phyloP scores from a whole-genome alignment of 2,329 filamentous ascomycete species.

The Thelonectria blattea region DNA sequence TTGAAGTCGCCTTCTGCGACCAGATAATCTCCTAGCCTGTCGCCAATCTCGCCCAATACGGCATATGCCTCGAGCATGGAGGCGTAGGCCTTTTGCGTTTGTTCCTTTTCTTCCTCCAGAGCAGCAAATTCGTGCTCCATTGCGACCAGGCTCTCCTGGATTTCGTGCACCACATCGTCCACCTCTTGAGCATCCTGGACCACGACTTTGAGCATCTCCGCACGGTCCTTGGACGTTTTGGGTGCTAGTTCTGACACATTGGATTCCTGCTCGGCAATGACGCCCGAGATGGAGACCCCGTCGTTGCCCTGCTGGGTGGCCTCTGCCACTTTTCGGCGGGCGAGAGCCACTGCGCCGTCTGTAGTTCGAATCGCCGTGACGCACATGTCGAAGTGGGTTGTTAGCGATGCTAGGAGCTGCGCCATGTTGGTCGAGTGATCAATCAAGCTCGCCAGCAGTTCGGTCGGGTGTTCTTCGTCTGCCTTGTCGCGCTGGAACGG shows the following conservation, averaged over 20 bases:
- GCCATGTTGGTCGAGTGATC: constrained; percentile 83
- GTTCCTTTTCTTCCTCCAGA: constrained; percentile 68
- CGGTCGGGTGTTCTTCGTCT: constrained; percentile 47
- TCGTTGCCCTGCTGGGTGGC: constrained; percentile 55
- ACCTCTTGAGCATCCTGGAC: constrained; percentile 72
- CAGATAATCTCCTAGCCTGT: constrained; percentile 69
- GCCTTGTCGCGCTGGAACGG: constrained; percentile 42
- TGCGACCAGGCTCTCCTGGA: constrained; percentile 75
- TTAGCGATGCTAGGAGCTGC: constrained; percentile 77
- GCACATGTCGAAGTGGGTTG: constrained; percentile 90
- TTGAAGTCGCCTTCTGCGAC: constrained; percentile 69
- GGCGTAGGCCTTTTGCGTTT: constrained; percentile 54
- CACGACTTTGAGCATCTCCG: constrained; percentile 84
- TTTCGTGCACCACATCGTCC: constrained; percentile 70
- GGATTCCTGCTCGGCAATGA: constrained; percentile 65
- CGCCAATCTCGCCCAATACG: constrained; percentile 71
- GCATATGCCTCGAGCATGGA: constrained; percentile 68
- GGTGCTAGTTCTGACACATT: constrained; percentile 65
- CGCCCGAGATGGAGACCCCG: constrained; percentile 68
- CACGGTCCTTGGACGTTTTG: constrained; percentile 75
- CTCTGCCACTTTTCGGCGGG: constrained; percentile 71
- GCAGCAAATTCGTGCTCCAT: constrained; percentile 76
- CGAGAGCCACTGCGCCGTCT: constrained; percentile 76
- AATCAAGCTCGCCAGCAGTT: constrained; percentile 68
- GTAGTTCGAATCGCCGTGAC: constrained; percentile 90